These are phyloP conservation scores for Aquilaria agallochum DNA, from an alignment of 441 rosid species.

Conservation along the genomic window DNA sequence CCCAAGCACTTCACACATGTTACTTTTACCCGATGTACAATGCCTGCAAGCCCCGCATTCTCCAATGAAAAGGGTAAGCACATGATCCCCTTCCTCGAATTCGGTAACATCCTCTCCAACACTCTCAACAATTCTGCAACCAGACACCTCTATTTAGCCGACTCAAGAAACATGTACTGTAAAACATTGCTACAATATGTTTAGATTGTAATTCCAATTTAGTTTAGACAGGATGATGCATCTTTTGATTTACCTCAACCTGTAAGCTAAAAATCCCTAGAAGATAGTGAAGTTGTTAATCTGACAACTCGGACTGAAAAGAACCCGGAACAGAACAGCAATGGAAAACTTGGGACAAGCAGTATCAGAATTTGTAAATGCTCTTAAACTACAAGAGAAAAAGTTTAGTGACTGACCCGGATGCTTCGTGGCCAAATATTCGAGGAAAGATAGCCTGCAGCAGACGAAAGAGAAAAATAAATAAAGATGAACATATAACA, in stretches of 20 bases:
- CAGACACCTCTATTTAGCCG: no score
- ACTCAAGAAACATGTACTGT: no score
- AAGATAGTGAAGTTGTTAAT: no score
- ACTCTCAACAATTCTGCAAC: constrained; percentile 83
- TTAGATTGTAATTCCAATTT: no score
- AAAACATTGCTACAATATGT: not conserved
- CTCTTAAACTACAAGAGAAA: constrained; percentile 2
- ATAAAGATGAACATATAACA: not conserved
- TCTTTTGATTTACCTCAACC: no score
- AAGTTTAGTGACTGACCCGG: constrained; percentile 52
- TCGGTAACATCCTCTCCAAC: constrained; percentile 75
- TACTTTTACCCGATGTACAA: constrained; percentile 74
- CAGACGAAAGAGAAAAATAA: not conserved
- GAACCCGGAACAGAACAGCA: no score
- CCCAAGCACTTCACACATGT: constrained; percentile 80
- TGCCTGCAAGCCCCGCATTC: constrained; percentile 74
- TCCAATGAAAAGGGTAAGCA: constrained; percentile 78
- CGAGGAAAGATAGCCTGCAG: constrained; percentile 81
- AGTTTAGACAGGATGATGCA: no score
- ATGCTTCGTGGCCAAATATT: constrained; percentile 95
- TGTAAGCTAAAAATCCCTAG: no score
- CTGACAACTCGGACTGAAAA: no score
- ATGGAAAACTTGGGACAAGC: no score
- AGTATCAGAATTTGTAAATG: no score
- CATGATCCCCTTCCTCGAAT: constrained; percentile 80